A percentile compares a stretch with the other conserved stretches of the same genome.
phyloP scores from a whole-genome alignment of 768 basidiomycete species.

The Galerina sulciceps region DNA sequence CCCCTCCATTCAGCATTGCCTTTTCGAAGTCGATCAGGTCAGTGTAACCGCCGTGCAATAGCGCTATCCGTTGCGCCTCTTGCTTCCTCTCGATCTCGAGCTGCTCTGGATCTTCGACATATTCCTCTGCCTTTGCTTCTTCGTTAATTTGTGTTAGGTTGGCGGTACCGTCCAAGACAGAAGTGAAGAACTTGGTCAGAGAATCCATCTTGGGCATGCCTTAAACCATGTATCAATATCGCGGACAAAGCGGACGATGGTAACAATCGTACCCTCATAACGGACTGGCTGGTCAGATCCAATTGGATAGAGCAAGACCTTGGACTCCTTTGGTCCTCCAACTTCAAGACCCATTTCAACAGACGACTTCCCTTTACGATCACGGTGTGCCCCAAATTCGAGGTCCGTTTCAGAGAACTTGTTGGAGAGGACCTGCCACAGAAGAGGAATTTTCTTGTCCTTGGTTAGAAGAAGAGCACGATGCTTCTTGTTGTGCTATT shows the following conservation, averaged over 20 bases:
- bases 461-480: slow-evolving; percentile 76
- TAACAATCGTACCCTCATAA: slow-evolving; percentile 62
- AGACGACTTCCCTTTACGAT: slow-evolving; percentile 65
- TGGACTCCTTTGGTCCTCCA: slow-evolving; percentile 57
- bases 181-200: slow-evolving; percentile 73
- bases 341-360: slow-evolving; percentile 61
- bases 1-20: slow-evolving; percentile 45
- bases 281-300: slow-evolving; percentile 59
- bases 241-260: neutral
- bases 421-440: slow-evolving; percentile 82
- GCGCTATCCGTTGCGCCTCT: slow-evolving; percentile 56
- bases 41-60: slow-evolving; percentile 54
- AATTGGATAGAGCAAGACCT: slow-evolving; percentile 72
- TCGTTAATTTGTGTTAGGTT: slow-evolving; percentile 52
- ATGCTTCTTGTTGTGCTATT: slow-evolving; percentile 40
- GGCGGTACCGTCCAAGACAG: slow-evolving; percentile 68
- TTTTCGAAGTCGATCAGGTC: slow-evolving; percentile 58
- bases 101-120: slow-evolving; percentile 40
- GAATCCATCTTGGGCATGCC: slow-evolving; percentile 77
- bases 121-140: slow-evolving; percentile 44
- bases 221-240: slow-evolving; percentile 21
- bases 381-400: slow-evolving; percentile 65
- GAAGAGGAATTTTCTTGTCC: slow-evolving; percentile 73
- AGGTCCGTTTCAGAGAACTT: slow-evolving; percentile 65
- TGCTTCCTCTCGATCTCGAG: slow-evolving; percentile 53